Conservation (phyloP, 495 filamentous ascomycete genomes). For the Baudoinia panamericana region DNA sequence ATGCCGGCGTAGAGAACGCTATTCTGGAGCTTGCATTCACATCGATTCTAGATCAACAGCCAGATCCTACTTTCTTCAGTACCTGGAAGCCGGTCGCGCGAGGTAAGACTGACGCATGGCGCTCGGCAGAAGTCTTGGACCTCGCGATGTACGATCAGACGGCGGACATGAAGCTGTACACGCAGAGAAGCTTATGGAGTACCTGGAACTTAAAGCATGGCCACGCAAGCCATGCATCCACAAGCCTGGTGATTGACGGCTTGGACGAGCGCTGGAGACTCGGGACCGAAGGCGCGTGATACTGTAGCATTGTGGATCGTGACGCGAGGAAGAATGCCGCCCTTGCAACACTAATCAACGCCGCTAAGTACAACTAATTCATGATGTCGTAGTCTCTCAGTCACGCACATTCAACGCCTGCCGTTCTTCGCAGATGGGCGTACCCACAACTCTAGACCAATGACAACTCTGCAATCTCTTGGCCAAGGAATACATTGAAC, state of each 20-base stretch:
- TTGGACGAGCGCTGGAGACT: conserved; percentile 10
- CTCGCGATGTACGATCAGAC: conserved; percentile 27
- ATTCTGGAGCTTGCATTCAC: conserved; percentile 43
- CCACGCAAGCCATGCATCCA: neutral
- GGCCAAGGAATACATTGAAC: no score
- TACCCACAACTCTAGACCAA: no score
- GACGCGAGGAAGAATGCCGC: no score
- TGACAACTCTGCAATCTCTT: no score
- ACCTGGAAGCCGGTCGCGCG: neutral
- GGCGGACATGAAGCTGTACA: conserved; percentile 20
- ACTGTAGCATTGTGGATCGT: no score
- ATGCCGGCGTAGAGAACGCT: conserved; percentile 41
- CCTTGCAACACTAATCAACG: no score
- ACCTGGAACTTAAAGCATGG: conserved; percentile 5
- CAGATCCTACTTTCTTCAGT: conserved; percentile 23
- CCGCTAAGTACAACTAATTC: no score
- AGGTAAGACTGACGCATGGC: neutral
- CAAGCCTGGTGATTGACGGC: neutral
- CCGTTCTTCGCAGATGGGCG: no score
- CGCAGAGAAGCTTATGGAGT: conserved; percentile 21
- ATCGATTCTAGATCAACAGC: conserved; percentile 30
- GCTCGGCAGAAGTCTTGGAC: conserved; percentile 20
- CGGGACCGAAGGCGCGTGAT: no score
- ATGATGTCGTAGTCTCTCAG: no score
- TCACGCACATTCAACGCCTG: no score